Evolutionary conservation across 225 moss, liverwort and hornwort genomes (phyloP), one percentile per base, ranked within the genome.

Genomic region (Thuidium tamariscinum): DNA sequence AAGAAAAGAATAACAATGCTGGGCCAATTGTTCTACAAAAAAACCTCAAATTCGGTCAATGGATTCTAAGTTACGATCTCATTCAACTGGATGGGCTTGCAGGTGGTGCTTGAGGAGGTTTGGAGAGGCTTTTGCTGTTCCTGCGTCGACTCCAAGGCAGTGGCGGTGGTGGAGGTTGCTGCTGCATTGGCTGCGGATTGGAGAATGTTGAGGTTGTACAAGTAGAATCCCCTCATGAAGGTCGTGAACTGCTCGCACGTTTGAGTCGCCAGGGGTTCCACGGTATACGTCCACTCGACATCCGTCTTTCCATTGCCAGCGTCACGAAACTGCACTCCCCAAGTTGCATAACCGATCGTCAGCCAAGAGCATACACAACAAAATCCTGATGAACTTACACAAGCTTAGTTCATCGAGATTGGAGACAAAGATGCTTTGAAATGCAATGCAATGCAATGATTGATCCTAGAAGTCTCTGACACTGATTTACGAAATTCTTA

Each of bases 211-310:
- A 95, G 90, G 63, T 87, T 88, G 83, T 74, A 90, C 57, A 44
- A 79, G 86, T 93, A 92, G 78, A 90, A 91, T 30, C 79, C 84
- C 25, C 68, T 82, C 95, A 97, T 93, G 85, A 92, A 95, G 17
- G 76, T 74, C 34, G 84, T 81, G 79, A 95, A 79, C 61, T 88
- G 64, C 88, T 95, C 91, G 64, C 82, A 85, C 3, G 91, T 93
- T 56, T 87, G 83, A 21, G 85, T 88, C 20, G 89, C 88, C 52
- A 89, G 82, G 13, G 95, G 95, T 29, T 94, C 87, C 61, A 92
- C 88, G 20, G 83, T 84, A 69, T 86, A 95, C 54, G 91, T 89
- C 96, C 95, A 96, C 65, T 93, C 92, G 27, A 95, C 92, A 4
- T 46, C 21, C 14, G 91, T 93, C 69, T 81, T 91, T 22, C 90